Base-by-base conservation (phyloP, 2,329 filamentous ascomycete species). In the Fusarium ambrosium region DNA sequence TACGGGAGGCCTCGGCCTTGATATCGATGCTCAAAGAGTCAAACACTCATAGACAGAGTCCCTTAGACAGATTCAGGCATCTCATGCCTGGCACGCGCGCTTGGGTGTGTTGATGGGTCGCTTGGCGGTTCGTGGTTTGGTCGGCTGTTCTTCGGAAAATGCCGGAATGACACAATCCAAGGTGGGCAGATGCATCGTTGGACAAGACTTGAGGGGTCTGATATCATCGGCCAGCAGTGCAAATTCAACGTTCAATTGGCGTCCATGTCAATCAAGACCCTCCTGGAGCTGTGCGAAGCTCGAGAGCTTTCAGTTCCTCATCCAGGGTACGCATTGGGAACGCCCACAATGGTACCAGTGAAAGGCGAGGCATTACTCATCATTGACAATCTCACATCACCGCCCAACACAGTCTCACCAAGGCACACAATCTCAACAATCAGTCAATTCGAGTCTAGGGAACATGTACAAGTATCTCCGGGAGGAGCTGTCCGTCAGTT, bases 361-460 rank as follows among this genome's bases (percentile, higher is more conserved):
- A 24, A 59, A 6, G 20, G 14, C 34, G 9, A 39, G 55, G 10
- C 10, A 59, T 27, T 39, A 10, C 36, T 43, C 32, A 53, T 36
- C n/a, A 22, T n/a, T 20, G 11, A 32, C 27, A 59, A 48, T 48
- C 18, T 41, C 59, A 36, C 13, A 24, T 53, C 34, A 58, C 53
- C 51, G 16, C 58, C 29, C 9, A 32, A 16, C 11, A 37, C 59
- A 36, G 9, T 41, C 32, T 62, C 29, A 48, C 10, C 27, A 39
- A 29, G 58, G 22, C 45, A 53, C n/a, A 53, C 27, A 39, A 27
- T 65, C 72, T 75, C 62, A 74, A 58, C 61, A 74, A 73, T 73
- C 65, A 72, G 71, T 80, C 78, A 78, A 79, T 81, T 81, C 74
- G 78, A 77, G 73, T 81, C 79, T 81, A 82, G 71, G 79, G 66